Percentiles rank a stretch among this genome's conserved stretches.
Conservation (phyloP, 2,329 filamentous ascomycete genomes). For the Nemania sp. region DNA sequence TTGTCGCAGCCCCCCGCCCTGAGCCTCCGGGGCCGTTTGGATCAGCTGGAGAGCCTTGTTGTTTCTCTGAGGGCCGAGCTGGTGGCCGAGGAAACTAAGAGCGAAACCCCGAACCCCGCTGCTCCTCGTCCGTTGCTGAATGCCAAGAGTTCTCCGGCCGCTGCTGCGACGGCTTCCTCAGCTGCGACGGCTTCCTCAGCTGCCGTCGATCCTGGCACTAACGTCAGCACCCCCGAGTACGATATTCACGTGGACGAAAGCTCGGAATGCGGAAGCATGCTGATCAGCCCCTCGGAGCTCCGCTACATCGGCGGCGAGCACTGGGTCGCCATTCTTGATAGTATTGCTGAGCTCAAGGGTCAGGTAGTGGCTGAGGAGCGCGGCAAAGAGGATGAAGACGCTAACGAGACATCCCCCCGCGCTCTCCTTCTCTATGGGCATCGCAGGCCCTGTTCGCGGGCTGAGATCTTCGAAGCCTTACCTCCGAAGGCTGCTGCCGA, state of each 20-base stretch:
- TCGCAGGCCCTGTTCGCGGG: conserved; percentile 14
- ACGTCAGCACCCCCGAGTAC: neutral
- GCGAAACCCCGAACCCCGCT: neutral
- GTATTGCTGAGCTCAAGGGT: conserved; percentile 5
- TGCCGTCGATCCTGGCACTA: neutral
- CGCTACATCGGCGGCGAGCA: conserved; percentile 5
- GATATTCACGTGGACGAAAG: neutral
- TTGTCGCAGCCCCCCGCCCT: neutral
- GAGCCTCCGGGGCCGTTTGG: neutral
- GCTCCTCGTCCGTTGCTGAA: neutral
- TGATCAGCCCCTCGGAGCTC: neutral
- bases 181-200: neutral
- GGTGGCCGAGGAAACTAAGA: neutral
- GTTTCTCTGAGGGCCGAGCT: conserved; percentile 3
- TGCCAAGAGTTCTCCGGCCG: neutral
- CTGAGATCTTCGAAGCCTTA: conserved; percentile 32
- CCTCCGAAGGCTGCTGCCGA: conserved; percentile 33
- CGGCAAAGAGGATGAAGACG: neutral
- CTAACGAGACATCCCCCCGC: neutral
- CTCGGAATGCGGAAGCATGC: conserved; percentile 5
- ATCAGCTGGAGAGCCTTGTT: conserved; percentile 5
- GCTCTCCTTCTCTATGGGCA: conserved; percentile 4
- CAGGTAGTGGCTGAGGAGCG: neutral
- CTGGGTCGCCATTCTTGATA: conserved; percentile 4
- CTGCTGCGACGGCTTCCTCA: neutral